Evolutionary conservation across 306 rosid genomes (phyloP).

Genomic region (Trifolium dubium): DNA sequence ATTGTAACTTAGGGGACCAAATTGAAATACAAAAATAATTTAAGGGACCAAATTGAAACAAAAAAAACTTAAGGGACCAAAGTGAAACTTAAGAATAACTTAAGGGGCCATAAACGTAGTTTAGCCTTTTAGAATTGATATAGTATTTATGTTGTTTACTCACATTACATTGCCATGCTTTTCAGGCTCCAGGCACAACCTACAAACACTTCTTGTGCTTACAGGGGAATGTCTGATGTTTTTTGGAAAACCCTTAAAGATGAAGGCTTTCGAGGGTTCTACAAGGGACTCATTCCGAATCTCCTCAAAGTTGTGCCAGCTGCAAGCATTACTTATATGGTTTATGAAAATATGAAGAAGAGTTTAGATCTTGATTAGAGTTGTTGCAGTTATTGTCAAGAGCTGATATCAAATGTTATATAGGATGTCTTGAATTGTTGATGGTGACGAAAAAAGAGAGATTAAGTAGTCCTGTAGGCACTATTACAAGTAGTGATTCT

Average conservation of each 20-base stretch:
- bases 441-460: constrained; percentile 51
- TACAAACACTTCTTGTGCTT: constrained; percentile 39
- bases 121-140: neutral
- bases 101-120: neutral
- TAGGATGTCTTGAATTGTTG: constrained; percentile 49
- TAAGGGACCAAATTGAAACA: neutral
- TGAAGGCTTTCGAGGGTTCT: constrained; percentile 57
- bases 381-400: constrained; percentile 16
- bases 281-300: constrained; percentile 62
- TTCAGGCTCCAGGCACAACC: constrained; percentile 62
- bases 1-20: neutral
- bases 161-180: constrained; percentile 26
- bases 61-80: neutral
- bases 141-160: constrained; percentile 24
- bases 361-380: constrained; percentile 52
- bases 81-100: neutral
- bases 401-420: constrained; percentile 49
- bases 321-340: constrained; percentile 64
- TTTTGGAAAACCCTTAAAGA: constrained; percentile 55
- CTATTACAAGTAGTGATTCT: constrained; percentile 49
- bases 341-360: constrained; percentile 61
- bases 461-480: constrained; percentile 50
- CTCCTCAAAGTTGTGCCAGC: constrained; percentile 69
- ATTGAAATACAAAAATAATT: neutral
- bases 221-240: constrained; percentile 64